Evolutionary conservation across 2,329 filamentous ascomycete genomes (phyloP).

Genomic region (Colletotrichum higginsianum): DNA sequence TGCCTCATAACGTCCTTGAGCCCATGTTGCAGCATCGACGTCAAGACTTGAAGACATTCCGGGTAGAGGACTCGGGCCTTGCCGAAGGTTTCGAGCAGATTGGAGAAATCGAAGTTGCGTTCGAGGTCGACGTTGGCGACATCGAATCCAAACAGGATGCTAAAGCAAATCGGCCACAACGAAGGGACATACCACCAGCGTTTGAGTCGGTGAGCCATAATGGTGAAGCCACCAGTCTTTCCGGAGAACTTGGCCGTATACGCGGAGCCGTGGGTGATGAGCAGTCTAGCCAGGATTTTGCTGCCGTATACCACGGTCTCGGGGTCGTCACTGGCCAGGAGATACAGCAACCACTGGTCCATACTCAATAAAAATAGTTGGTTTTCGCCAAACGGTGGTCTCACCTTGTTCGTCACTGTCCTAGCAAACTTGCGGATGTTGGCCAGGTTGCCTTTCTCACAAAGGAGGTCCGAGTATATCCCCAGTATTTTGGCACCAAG

Average conservation of each 20-base stretch:
- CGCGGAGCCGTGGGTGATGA: slow-evolving; percentile 84
- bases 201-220: slow-evolving; percentile 86
- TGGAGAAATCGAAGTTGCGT: slow-evolving; percentile 80
- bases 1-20: slow-evolving; percentile 78
- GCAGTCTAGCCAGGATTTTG: slow-evolving; percentile 86
- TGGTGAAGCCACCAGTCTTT: slow-evolving; percentile 89
- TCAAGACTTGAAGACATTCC: slow-evolving; percentile 84
- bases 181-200: slow-evolving; percentile 90
- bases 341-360: slow-evolving; percentile 86
- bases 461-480: slow-evolving; percentile 84
- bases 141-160: slow-evolving; percentile 89
- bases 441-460: slow-evolving; percentile 76
- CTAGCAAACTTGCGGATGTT: slow-evolving; percentile 90
- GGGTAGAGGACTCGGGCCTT: slow-evolving; percentile 79
- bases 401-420: slow-evolving; percentile 94
- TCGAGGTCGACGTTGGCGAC: slow-evolving; percentile 82
- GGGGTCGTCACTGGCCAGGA: slow-evolving; percentile 88
- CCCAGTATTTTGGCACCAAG: slow-evolving; percentile 82
- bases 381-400: slow-evolving; percentile 47
- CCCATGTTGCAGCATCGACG: slow-evolving; percentile 89
- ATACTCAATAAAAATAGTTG: slow-evolving; percentile 45
- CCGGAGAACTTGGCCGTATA: slow-evolving; percentile 88
- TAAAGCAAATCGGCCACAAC: slow-evolving; percentile 90
- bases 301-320: slow-evolving; percentile 85
- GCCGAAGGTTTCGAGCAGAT: slow-evolving; percentile 81